These are phyloP conservation scores for Exophiala alcalophila DNA, from an alignment of 2,329 filamentous ascomycete genomes.

Conservation along the genomic window DNA sequence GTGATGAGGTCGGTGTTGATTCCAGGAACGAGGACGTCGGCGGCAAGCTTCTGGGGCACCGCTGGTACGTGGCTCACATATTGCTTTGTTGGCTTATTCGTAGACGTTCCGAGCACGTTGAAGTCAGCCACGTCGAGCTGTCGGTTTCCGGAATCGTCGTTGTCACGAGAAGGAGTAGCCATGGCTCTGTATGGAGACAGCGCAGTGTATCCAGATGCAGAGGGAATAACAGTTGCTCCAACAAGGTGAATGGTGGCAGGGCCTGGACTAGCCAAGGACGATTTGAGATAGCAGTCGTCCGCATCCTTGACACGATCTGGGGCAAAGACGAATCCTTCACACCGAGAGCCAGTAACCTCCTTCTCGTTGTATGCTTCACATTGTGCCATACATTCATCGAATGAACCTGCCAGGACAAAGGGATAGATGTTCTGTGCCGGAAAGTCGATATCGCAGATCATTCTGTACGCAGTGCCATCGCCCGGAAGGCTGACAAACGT, in stretches of 20 bases:
- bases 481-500: slow-evolving; percentile 11
- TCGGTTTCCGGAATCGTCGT: background rate
- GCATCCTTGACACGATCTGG: slow-evolving; percentile 27
- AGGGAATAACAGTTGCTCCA: slow-evolving; percentile 24
- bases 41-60: slow-evolving; percentile 25
- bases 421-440: slow-evolving; percentile 30
- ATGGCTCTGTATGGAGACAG: background rate
- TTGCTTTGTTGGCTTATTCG: slow-evolving; percentile 30
- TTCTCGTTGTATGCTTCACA: slow-evolving; percentile 31
- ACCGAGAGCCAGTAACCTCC: slow-evolving; percentile 17
- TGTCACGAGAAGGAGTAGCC: slow-evolving; percentile 4
- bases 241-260: slow-evolving; percentile 28
- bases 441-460: slow-evolving; percentile 33
- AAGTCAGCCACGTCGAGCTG: slow-evolving; percentile 25
- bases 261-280: slow-evolving; percentile 26
- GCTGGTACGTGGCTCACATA: slow-evolving; percentile 31
- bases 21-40: slow-evolving; percentile 27
- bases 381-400: slow-evolving; percentile 30
- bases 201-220: slow-evolving; percentile 1
- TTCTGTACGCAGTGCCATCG: slow-evolving; percentile 24
- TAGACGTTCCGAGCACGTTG: slow-evolving; percentile 29
- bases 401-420: slow-evolving; percentile 30
- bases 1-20: slow-evolving; percentile 33
- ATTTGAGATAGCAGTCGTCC: slow-evolving; percentile 36
- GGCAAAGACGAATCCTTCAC: slow-evolving; percentile 31